Base-by-base conservation (phyloP, 179 eudicot species). In the Beta lomatogona region DNA sequence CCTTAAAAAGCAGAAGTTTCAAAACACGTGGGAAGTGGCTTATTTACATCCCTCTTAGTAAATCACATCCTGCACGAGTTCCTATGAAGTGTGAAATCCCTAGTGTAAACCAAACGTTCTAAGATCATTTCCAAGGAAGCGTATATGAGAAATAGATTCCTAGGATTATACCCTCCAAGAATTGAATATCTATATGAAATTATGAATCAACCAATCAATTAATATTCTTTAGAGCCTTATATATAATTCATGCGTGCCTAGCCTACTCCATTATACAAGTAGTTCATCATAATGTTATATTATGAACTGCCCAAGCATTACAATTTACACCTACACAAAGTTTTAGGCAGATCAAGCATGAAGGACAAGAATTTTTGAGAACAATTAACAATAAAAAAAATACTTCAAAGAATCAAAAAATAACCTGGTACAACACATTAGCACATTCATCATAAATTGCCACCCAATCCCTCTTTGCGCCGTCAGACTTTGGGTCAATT, bases 391-490 rank as follows among this genome's bases (percentile, higher is more conserved):
- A 48, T 70, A 6, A 46, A 70, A 36, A 69, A 41, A 76, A 9
- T 58, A 69, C 58, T 74, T 74, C 44, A 59, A 58, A 67, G 76
- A 44, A 25, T 57, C 48, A 52, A 18, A 10, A 22, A 64, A 4
- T 7, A 64, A 92, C 99, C 97, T 95, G 98, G 79, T 96, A 96
- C 59, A 96, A 86, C 73, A 96, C 99, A 84, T 57, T 94, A 63
- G 99, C 98, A 87, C 99, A 96, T 89, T 96, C 99, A 63, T 96
- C 99, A 87, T 94, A 96, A 69, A 96, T 96, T 75, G 99, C 98
- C 81, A 96, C 99, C 99, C 99, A 96, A 68, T 96, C 99, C 86
- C 99, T 96, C 86, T 94, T 96, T 72, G 99, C 98, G 84, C 99
- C 99, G 87, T 96, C 99, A 75, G 99, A 96, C 87, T 96, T 96